A percentile compares a stretch with the other conserved stretches of the same genome.
Evolutionary conservation across 2,329 filamentous ascomycete genomes (phyloP).

Genomic region (Pestalotiopsis sp.): DNA sequence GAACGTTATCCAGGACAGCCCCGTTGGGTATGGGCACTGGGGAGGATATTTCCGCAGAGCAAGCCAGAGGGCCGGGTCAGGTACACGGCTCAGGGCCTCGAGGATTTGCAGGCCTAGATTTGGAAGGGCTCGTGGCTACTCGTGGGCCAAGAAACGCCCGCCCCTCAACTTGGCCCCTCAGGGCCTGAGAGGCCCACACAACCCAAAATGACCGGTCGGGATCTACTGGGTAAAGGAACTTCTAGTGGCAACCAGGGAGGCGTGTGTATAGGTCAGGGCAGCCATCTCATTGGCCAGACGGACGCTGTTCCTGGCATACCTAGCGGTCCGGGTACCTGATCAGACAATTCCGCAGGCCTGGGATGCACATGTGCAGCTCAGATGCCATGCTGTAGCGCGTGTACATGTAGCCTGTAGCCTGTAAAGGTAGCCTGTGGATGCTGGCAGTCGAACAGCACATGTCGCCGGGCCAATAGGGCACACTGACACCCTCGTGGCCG

Average conservation of each 20-base stretch:
- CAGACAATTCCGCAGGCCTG: slow-evolving; percentile 20
- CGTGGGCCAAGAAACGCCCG: neutral
- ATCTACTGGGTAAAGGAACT: slow-evolving; percentile 2
- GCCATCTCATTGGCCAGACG: slow-evolving; percentile 32
- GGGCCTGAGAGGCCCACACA: neutral
- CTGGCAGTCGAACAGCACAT: neutral
- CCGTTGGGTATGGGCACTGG: neutral
- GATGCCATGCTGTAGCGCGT: neutral
- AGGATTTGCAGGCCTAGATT: neutral
- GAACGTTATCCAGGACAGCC: neutral
- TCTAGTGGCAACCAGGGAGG: slow-evolving; percentile 16
- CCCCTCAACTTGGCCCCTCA: neutral
- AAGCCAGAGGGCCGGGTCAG: neutral
- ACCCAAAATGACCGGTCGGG: neutral
- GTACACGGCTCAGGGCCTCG: neutral
- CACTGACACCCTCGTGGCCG: neutral
- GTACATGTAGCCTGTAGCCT: neutral
- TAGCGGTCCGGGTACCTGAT: slow-evolving; percentile 43
- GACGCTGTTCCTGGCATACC: slow-evolving; percentile 16
- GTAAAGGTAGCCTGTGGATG: neutral
- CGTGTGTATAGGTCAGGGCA: slow-evolving; percentile 17
- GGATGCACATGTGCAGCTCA: neutral
- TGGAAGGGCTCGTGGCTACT: neutral
- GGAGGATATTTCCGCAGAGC: neutral
- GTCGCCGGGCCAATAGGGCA: slow-evolving; percentile 4